Conservation (phyloP, 164 flowering plant species). For the Sedum album region DNA sequence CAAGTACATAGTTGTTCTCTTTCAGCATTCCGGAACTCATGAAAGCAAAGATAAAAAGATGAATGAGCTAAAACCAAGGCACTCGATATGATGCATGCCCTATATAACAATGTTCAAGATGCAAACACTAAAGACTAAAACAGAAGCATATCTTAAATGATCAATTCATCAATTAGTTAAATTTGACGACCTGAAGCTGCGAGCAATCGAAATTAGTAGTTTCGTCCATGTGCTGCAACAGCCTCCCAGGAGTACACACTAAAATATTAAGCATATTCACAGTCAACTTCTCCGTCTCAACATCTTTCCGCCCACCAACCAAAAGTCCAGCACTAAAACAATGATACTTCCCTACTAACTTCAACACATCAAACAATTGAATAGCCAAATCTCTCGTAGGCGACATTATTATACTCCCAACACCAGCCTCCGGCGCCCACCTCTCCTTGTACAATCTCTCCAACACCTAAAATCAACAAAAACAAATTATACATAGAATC, state of each 20-base stretch:
- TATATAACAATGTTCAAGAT: background rate
- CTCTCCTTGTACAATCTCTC: conserved; percentile 75
- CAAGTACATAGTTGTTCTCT: background rate
- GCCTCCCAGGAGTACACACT: conserved; percentile 95
- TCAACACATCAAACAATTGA: conserved; percentile 73
- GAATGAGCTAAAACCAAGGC: background rate
- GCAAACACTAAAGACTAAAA: background rate
- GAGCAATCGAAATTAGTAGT: conserved; percentile 94
- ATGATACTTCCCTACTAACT: conserved; percentile 67
- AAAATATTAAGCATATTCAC: conserved; percentile 72
- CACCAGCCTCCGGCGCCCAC: conserved; percentile 88
- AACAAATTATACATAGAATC: background rate
- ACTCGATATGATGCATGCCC: background rate
- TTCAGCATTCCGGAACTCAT: too few species aligned
- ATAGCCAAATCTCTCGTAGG: conserved; percentile 91
- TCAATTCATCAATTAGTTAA: background rate
- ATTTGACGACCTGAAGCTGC: conserved; percentile 67
- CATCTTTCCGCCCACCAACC: conserved; percentile 91
- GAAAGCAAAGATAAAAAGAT: background rate
- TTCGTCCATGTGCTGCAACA: conserved; percentile 98
- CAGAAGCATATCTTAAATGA: background rate
- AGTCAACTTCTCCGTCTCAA: conserved; percentile 61
- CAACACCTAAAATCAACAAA: conserved; percentile 39
- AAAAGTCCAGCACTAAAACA: conserved; percentile 85
- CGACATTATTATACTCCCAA: conserved; percentile 86